A percentile compares a stretch with the other conserved stretches of the same genome.
phyloP scores from a whole-genome alignment of 108 stramenopile genomes.

The Schizochytrium sp. region DNA sequence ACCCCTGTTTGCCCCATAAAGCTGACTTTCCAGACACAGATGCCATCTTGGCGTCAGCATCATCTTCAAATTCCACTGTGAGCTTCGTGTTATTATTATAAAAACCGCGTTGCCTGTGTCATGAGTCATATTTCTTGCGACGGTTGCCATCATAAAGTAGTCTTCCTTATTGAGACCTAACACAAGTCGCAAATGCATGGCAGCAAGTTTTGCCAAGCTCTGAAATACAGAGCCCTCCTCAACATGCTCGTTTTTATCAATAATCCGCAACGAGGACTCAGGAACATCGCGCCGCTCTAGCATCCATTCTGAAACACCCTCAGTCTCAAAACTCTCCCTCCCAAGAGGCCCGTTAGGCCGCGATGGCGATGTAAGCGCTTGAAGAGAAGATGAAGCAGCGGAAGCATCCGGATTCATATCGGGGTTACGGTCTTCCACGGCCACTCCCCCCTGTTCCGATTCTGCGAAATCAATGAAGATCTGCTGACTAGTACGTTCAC shows the following conservation, averaged over 20 bases:
- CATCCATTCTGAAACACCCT: background rate
- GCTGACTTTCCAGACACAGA: background rate
- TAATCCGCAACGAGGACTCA: background rate
- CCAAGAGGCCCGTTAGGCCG: background rate
- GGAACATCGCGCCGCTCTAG: background rate
- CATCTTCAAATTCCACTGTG: conserved; percentile 6
- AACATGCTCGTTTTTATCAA: background rate
- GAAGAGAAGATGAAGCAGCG: background rate
- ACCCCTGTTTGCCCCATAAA: background rate
- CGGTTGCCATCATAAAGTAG: no score
- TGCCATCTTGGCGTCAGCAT: background rate
- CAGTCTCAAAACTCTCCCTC: background rate
- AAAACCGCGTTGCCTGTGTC: background rate
- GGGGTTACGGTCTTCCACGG: no score
- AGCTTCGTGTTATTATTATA: background rate
- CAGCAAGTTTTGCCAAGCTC: background rate
- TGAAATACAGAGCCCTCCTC: background rate
- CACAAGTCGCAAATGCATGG: background rate
- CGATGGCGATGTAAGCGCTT: background rate
- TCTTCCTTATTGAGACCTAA: background rate
- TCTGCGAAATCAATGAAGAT: no score
- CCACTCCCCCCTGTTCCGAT: no score
- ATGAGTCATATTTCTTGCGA: background rate
- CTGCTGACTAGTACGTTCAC: no score
- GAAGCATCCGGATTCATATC: no score